These are phyloP conservation scores for Aspergillus ellipticus DNA, from an alignment of 495 filamentous ascomycete genomes.

Conservation along the genomic window DNA sequence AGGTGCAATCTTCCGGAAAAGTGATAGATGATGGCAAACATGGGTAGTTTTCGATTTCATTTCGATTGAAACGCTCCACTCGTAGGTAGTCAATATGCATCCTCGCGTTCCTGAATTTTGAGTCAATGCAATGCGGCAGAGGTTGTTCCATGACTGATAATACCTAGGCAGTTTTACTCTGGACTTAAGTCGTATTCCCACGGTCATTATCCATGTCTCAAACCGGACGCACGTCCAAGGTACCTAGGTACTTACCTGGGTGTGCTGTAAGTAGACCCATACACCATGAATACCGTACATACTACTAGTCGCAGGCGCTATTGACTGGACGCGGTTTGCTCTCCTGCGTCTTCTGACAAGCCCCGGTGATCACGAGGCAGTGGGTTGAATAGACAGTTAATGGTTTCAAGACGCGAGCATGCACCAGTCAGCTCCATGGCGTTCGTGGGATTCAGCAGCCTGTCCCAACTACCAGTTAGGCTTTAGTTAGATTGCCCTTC, in stretches of 20 bases:
- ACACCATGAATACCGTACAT: no score
- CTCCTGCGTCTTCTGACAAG: conserved; percentile 7
- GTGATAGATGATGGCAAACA: background rate
- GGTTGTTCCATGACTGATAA: background rate
- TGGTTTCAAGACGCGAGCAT: background rate
- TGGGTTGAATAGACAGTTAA: background rate
- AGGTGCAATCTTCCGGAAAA: no score
- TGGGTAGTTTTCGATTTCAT: background rate
- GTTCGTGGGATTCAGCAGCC: background rate
- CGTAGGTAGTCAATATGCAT: background rate
- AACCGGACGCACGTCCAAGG: no score
- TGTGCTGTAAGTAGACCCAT: no score
- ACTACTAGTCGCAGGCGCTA: background rate
- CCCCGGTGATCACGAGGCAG: conserved; percentile 18
- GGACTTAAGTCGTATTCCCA: no score
- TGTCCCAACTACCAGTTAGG: no score
- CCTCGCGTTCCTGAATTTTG: background rate
- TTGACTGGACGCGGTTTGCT: background rate
- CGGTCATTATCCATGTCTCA: background rate
- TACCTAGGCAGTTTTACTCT: no score
- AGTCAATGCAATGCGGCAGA: background rate
- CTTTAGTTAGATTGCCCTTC: no score
- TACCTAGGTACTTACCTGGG: no score
- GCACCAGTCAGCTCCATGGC: background rate
- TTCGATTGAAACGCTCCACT: background rate